Conservation (phyloP, 331 rosid species). For the Phaseolus coccineus region DNA sequence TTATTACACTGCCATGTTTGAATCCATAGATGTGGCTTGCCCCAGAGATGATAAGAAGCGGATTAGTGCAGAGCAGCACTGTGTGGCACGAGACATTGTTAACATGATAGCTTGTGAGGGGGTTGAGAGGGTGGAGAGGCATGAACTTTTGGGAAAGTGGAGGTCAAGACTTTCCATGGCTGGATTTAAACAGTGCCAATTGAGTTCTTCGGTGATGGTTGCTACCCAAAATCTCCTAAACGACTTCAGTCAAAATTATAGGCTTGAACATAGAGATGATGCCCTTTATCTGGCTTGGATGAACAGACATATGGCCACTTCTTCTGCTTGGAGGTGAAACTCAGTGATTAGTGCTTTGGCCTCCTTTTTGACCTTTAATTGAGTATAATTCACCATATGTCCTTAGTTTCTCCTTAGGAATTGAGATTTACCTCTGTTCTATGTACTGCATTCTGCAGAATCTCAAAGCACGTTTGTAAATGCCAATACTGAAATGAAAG, state of each 20-base stretch:
- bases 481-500: conserved; percentile 43
- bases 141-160: conserved; percentile 83
- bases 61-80: conserved; percentile 76
- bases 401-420: conserved; percentile 50
- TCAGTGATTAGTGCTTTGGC: background rate
- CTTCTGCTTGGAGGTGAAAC: conserved; percentile 78
- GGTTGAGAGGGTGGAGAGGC: conserved; percentile 81
- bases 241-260: conserved; percentile 58
- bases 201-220: conserved; percentile 60
- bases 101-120: conserved; percentile 96
- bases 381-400: conserved; percentile 36
- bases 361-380: conserved; percentile 7
- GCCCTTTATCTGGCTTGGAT: conserved; percentile 75
- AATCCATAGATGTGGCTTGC: conserved; percentile 76
- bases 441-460: conserved; percentile 27
- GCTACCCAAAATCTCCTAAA: conserved; percentile 53
- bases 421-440: conserved; percentile 42
- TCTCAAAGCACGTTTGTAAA: conserved; percentile 52
- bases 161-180: conserved; percentile 75
- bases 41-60: conserved; percentile 68
- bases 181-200: conserved; percentile 62
- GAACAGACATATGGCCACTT: conserved; percentile 68
- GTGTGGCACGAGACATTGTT: conserved; percentile 90
- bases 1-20: conserved; percentile 86
- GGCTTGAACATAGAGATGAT: conserved; percentile 54